Base-by-base conservation (phyloP, 2,329 filamentous ascomycete species). In the Myriosclerotinia curreyana region DNA sequence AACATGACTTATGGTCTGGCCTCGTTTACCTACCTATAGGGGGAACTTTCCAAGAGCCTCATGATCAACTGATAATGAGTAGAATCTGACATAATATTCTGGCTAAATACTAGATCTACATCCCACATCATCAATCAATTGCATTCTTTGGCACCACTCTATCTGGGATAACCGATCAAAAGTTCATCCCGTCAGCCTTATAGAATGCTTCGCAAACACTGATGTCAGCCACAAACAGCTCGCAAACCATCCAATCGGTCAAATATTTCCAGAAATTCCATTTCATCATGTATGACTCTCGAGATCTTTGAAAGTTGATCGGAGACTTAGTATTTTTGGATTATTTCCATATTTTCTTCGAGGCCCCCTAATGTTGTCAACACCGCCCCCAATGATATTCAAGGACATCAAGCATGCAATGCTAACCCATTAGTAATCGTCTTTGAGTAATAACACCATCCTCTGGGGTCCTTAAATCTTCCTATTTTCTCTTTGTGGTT, bases 381-480 rank as follows among this genome's bases (percentile, higher is more conserved):
- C 15, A 53, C 46, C 9, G 55, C 55, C 62, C 55, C 62, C 55
- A 64, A 53, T 52, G 31, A 53, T 34, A 52, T 53, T 52, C 55
- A 48, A 48, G 48, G 17, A 60, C 46, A 15, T 48, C 48, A 46
- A 64, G 49, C n/a, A 25, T 31, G 36, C 31, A 60, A 44, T 38
- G 48, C n/a, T 34, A 15, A n/a, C 31, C 25, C 22, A 53, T 11
- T 40, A 40, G 22, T 34, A 60, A 49, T 40, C 40, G 53, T 12
- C 28, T 51, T 59, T 28, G 44, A 42, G 46, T 12, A 59, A 44
- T 36, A 15, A 25, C 25, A 6, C 44, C 46, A 59, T 63, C 46
- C 46, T 51, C 61, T 58, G 61, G 36, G 51, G 61, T 51, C 53
- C 61, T 34, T 59, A 59, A 46, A 59, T 50, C 46, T 59, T 50